Conservation (phyloP, 352 stramenopile genomes). For the Blastocystis sp. region DNA sequence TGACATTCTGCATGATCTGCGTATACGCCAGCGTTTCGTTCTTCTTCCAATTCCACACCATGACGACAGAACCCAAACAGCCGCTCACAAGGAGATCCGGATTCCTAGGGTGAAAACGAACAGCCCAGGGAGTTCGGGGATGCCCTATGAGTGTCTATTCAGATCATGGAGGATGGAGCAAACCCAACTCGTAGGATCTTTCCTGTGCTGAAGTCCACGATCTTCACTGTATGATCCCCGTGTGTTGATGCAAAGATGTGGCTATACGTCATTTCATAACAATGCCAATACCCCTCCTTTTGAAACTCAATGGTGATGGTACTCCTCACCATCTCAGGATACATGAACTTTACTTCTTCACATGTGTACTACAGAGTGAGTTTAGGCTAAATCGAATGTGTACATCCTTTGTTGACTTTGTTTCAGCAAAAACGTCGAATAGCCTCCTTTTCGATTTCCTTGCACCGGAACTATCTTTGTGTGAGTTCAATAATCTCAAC, state of each 20-base stretch:
- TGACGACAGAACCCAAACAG: conserved; percentile 90
- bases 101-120: conserved; percentile 93
- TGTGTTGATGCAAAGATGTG: conserved; percentile 90
- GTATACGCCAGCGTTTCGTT: conserved; percentile 24
- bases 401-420: conserved; percentile 52
- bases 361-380: background rate
- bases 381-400: background rate
- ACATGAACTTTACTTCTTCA: conserved; percentile 55
- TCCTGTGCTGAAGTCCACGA: conserved; percentile 86
- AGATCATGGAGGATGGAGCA: conserved; percentile 10
- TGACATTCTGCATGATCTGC: conserved; percentile 48
- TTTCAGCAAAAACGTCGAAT: conserved; percentile 51
- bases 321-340: conserved; percentile 50
- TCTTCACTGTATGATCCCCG: conserved; percentile 97
- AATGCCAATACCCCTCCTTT: conserved; percentile 23
- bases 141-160: conserved; percentile 77
- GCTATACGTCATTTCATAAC: conserved; percentile 1
- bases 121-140: conserved; percentile 88
- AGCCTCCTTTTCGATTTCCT: conserved; percentile 2
- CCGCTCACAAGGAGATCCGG: conserved; percentile 88
- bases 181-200: conserved; percentile 78
- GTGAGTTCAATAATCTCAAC: background rate
- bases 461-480: background rate
- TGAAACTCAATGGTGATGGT: conserved; percentile 53
- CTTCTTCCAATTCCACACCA: conserved; percentile 75